Conservation (phyloP, 129 eudicot genomes). For the Saussurea involucrata region DNA sequence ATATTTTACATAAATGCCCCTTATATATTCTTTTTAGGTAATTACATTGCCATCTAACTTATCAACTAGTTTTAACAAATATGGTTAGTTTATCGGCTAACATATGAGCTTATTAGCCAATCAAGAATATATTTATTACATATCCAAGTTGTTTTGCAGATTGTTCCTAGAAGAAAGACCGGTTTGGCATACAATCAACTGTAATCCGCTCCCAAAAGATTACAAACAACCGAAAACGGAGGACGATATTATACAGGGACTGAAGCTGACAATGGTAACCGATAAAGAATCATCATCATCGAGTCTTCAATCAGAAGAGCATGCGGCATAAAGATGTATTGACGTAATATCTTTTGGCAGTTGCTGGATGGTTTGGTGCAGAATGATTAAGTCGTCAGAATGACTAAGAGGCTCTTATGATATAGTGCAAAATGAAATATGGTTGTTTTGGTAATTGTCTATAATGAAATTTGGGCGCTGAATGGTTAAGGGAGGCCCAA, state of each 20-base stretch:
- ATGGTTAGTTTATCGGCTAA: not conserved
- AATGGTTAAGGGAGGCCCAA: too few species aligned
- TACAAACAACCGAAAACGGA: slow-evolving; percentile 48
- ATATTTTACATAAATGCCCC: not conserved
- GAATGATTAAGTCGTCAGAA: too few species aligned
- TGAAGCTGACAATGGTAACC: slow-evolving; percentile 57
- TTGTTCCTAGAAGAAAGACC: slow-evolving; percentile 89
- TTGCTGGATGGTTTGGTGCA: too few species aligned
- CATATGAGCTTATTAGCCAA: not conserved
- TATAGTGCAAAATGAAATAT: too few species aligned
- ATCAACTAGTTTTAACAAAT: not conserved
- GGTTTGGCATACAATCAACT: slow-evolving; percentile 82
- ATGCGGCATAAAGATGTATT: slow-evolving; percentile 39
- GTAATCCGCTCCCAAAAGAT: slow-evolving; percentile 73
- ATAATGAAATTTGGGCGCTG: too few species aligned
- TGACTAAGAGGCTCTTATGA: too few species aligned
- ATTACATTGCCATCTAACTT: not conserved
- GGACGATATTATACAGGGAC: slow-evolving; percentile 24
- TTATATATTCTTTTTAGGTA: not conserved
- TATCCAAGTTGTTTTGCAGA: slow-evolving; percentile 35
- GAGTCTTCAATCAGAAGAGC: slow-evolving; percentile 34
- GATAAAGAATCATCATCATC: slow-evolving; percentile 23
- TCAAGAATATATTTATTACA: not conserved
- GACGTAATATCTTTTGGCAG: not conserved
- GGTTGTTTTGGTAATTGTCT: too few species aligned